These are phyloP conservation scores for Candida sp. DNA, from an alignment of 1,139 yeast genomes.

Conservation along the genomic window DNA sequence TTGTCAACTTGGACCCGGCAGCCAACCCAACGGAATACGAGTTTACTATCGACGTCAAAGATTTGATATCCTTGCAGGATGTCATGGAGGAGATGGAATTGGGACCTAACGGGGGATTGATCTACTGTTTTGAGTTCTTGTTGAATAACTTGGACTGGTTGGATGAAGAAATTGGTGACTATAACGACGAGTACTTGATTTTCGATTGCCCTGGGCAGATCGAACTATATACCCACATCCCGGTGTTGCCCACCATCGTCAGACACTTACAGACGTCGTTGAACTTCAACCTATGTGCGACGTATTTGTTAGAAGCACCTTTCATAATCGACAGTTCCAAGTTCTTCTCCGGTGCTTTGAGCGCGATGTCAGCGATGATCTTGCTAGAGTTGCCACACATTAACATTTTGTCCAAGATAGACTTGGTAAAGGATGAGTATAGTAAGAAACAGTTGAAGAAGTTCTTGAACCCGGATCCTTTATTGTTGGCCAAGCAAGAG, in stretches of 20 bases:
- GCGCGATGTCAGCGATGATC: conserved; percentile 99
- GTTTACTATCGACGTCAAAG: conserved; percentile 92
- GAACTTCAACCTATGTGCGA: conserved; percentile 89
- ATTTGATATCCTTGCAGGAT: conserved; percentile 87
- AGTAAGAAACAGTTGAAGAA: conserved; percentile 78
- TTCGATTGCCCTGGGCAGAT: conserved; percentile 99
- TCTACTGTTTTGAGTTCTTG: conserved; percentile 92
- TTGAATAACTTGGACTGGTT: conserved; percentile 94
- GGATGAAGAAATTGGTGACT: conserved; percentile 94
- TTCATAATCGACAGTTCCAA: conserved; percentile 89
- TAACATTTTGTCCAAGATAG: conserved; percentile 85
- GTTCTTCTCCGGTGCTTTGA: conserved; percentile 92
- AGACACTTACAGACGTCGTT: conserved; percentile 79
- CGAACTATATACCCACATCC: conserved; percentile 93
- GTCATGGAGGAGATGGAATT: conserved; percentile 96
- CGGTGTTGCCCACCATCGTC: conserved; percentile 88
- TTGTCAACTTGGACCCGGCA: conserved; percentile 96
- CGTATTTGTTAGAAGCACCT: conserved; percentile 92
- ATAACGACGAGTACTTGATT: conserved; percentile 89
- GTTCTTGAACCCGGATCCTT: conserved; percentile 91
- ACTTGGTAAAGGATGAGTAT: conserved; percentile 77
- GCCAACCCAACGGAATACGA: conserved; percentile 94
- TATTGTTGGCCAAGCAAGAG: conserved; percentile 51
- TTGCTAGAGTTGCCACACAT: conserved; percentile 93
- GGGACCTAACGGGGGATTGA: conserved; percentile 96